Base-by-base conservation (phyloP, 2,329 filamentous ascomycete genomes). In the Colletotrichum lindemuthianum region DNA sequence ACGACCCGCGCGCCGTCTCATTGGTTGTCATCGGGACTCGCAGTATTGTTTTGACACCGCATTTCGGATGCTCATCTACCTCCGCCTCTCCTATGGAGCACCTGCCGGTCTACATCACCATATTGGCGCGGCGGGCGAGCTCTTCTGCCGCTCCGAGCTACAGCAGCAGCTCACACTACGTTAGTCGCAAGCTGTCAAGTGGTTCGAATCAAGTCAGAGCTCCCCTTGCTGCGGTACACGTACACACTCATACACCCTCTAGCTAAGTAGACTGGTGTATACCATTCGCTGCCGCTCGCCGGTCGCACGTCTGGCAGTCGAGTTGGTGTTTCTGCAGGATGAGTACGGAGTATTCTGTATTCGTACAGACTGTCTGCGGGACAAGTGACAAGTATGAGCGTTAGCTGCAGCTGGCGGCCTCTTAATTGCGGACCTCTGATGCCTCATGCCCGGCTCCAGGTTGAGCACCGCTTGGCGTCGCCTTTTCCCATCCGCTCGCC, bases 331-430 rank as follows among this genome's bases (percentile, higher is more conserved):
- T 24, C 24, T 24, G 24, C 24, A 24, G 24, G 24, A 24, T 24
- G 24, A 24, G 24, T 24, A 24, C 4, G 4, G 24, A 4, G 24
- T 24, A 24, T 24, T 24, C 24, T 24, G 24, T 24, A 24, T 4
- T 24, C 24, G 24, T 24, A 24, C 24, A 24, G 24, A 24, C 9
- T 39, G 48, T 54, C 61, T 61, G 63, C 63, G 57, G 51, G 51
- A 57, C 51, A 32, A 57, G 32, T 47, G 43, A 33, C 16, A 48
- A 51, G 45, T 58, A 52, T 44, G 59, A 59, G 32, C 24, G 45
- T 52, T 52, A 52, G 51, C 58, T 65, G 63, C 52, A 65, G 63
- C 63, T 63, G 58, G 63, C 63, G 61, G 61, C 61, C 61, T 65
- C 61, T 56, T 61, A 52, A 61, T 65, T 65, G 58, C 61, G 61